A percentile compares a stretch with the other conserved stretches of the same genome.
phyloP scores from a whole-genome alignment of 306 rosid species.

The Inga leiocalycina region DNA sequence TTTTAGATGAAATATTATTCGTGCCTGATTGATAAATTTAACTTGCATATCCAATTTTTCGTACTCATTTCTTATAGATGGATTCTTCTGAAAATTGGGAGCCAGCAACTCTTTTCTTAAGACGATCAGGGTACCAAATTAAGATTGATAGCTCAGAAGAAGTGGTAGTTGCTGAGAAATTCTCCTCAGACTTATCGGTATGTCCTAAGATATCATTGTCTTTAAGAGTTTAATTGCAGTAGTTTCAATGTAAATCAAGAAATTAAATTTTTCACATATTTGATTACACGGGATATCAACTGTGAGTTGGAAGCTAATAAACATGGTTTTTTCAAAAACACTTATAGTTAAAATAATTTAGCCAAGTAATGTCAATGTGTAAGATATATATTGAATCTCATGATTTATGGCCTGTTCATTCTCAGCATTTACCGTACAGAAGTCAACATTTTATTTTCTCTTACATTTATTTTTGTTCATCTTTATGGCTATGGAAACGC shows the following conservation, averaged over 20 bases:
- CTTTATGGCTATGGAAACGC: not conserved
- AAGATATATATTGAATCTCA: not conserved
- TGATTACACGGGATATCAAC: not conserved
- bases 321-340: not conserved
- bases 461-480: not conserved
- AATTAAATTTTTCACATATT: not conserved
- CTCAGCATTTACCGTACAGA: not conserved
- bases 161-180: slow-evolving; percentile 61
- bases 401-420: not conserved
- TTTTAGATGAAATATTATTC: not conserved
- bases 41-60: slow-evolving; percentile 26
- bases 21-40: slow-evolving; percentile 6
- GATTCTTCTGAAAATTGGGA: slow-evolving; percentile 94
- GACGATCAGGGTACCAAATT: slow-evolving; percentile 78
- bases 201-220: slow-evolving; percentile 25
- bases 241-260: not conserved
- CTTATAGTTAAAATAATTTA: not conserved
- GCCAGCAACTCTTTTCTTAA: slow-evolving; percentile 64
- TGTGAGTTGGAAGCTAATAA: not conserved
- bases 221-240: not conserved
- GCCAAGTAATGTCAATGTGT: not conserved
- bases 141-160: slow-evolving; percentile 58
- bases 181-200: slow-evolving; percentile 90
- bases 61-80: slow-evolving; percentile 46
- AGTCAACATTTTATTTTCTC: not conserved